phyloP scores from a whole-genome alignment of 2,329 filamentous ascomycete species.

The Trichocomaceae sp. region DNA sequence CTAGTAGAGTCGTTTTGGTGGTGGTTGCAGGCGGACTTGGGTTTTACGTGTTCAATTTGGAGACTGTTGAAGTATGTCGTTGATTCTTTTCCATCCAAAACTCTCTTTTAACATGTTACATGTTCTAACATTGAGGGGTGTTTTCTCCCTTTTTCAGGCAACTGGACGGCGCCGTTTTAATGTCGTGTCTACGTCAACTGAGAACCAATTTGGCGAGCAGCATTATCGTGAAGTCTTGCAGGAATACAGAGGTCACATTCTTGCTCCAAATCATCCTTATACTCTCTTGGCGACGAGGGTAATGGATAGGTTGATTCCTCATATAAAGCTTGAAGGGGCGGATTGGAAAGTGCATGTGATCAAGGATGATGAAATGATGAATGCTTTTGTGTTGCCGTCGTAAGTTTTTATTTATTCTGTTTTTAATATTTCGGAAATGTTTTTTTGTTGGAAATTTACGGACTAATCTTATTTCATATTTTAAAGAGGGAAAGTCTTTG shows the following conservation, averaged over 20 bases:
- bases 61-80: slow-evolving; percentile 45
- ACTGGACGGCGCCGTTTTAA: slow-evolving; percentile 56
- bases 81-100: background rate
- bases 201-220: slow-evolving; percentile 38
- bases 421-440: background rate
- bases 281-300: slow-evolving; percentile 47
- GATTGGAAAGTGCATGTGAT: slow-evolving; percentile 57
- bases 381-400: slow-evolving; percentile 59
- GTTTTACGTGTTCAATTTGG: slow-evolving; percentile 51
- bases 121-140: background rate
- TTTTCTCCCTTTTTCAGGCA: slow-evolving; percentile 26
- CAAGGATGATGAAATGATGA: slow-evolving; percentile 40
- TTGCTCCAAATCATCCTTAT: slow-evolving; percentile 46
- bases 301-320: slow-evolving; percentile 48
- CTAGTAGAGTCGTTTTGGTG: background rate
- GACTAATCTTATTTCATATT: slow-evolving; percentile 1
- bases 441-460: no score
- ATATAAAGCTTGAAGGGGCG: slow-evolving; percentile 39
- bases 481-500: slow-evolving; percentile 54
- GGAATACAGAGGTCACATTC: slow-evolving; percentile 41
- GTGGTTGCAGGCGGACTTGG: background rate
- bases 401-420: slow-evolving; percentile 19
- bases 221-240: slow-evolving; percentile 45
- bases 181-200: slow-evolving; percentile 41
- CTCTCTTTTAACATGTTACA: no score